A percentile compares a stretch with the other conserved stretches of the same genome.
Conservation (phyloP, 1,139 yeast species). For the Taphrina deformans region DNA sequence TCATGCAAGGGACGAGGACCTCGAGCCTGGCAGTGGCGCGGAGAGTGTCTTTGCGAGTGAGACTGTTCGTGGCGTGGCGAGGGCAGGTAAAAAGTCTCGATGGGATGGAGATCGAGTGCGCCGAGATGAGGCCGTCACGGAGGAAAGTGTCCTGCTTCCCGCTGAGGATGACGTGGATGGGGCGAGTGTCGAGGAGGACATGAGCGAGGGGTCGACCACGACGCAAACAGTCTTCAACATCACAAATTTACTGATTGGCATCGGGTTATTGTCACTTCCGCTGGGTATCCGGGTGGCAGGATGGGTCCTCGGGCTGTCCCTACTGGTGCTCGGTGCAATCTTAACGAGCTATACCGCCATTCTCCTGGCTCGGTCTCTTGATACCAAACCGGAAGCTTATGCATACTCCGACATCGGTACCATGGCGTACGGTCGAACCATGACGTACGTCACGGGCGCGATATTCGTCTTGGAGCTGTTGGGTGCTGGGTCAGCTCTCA, state of each 20-base stretch:
- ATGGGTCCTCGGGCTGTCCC: constrained; percentile 63
- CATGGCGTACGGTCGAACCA: constrained; percentile 66
- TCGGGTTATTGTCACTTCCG: constrained; percentile 82
- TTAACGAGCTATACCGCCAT: constrained; percentile 71
- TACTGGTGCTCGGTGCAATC: constrained; percentile 37
- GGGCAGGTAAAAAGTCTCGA: background rate
- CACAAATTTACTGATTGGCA: constrained; percentile 79
- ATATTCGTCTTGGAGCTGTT: constrained; percentile 73
- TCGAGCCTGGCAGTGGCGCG: background rate
- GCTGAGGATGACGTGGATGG: background rate
- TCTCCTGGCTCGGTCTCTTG: constrained; percentile 62
- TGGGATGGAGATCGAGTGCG: background rate
- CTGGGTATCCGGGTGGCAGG: constrained; percentile 78
- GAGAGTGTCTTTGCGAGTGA: background rate
- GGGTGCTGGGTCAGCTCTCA: constrained; percentile 72
- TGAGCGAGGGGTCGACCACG: constrained; percentile 46
- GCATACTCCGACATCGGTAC: constrained; percentile 87
- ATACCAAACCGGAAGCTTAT: constrained; percentile 71
- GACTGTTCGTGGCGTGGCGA: background rate
- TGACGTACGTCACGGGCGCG: constrained; percentile 63
- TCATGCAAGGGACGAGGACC: background rate
- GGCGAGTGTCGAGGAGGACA: background rate
- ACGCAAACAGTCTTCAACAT: constrained; percentile 85
- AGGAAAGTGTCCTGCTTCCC: background rate
- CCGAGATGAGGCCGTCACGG: background rate